These are phyloP conservation scores for Beauveria bassiana DNA, from an alignment of 2,329 filamentous ascomycete species.

Conservation along the genomic window DNA sequence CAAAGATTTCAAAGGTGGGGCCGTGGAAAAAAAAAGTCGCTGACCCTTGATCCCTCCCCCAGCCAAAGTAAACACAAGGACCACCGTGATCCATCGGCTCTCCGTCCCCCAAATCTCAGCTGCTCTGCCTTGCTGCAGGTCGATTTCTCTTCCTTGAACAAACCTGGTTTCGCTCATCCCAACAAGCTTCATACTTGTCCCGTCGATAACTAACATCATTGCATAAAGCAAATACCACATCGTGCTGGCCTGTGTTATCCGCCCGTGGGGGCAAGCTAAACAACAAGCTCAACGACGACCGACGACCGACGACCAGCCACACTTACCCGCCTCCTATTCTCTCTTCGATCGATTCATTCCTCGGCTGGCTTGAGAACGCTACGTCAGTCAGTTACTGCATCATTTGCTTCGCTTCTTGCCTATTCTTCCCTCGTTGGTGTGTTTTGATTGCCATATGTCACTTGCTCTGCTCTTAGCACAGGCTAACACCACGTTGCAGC, in stretches of 20 bases:
- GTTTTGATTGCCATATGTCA: background rate
- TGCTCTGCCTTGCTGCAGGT: background rate
- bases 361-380: background rate
- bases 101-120: conserved; percentile 5
- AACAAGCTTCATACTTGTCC: background rate
- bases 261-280: conserved; percentile 10
- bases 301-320: background rate
- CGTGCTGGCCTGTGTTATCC: background rate
- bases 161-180: background rate
- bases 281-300: background rate
- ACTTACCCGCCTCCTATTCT: background rate
- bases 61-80: conserved; percentile 10
- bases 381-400: background rate
- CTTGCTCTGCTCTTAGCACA: background rate
- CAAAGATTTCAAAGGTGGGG: background rate
- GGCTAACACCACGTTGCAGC: background rate
- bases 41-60: conserved; percentile 7
- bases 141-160: background rate
- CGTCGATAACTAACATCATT: background rate
- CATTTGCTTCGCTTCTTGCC: background rate
- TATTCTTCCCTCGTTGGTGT: background rate
- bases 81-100: background rate
- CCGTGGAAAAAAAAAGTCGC: conserved; percentile 9
- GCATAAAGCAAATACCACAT: background rate
- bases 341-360: background rate